Base-by-base conservation (phyloP, 768 basidiomycete species). In the Trametes villosa region DNA sequence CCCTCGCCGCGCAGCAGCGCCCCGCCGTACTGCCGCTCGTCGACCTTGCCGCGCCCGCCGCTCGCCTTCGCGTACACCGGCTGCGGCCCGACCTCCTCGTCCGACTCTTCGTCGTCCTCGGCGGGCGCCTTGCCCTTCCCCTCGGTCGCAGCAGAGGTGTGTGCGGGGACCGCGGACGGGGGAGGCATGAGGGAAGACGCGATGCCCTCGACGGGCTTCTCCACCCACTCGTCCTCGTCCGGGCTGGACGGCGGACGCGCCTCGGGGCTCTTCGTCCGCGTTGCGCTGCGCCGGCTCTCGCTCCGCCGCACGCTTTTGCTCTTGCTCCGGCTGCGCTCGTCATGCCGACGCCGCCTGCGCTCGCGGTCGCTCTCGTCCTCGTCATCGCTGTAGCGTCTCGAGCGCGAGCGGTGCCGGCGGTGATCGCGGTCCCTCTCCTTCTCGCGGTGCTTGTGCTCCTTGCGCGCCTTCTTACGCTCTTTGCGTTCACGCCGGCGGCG, bases 1-100 rank as follows among this genome's bases (percentile, higher is more conserved):
- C 94, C 97, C 81, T 99, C 97, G 53, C 97, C 97, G 5, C 91
- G 91, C 12, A 95, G 83, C 50, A 99, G 80, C 29, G 92, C 90
- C 60, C 95, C 86, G 63, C 94, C 94, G 71, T 94, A 99, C 45
- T 90, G 84, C 24, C 94, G 86, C 68, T 92, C 92, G 76, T 92
- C 91, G 47, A 88, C 69, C 69, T 79, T 84, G 66, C 83, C 71
- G 27, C 53, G 86, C 58, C 77, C 78, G 6, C 76, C 61, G 31
- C 75, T 59, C 29, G 64, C 77, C 26, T 72, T 67, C 60, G 78
- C 82, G 34, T 67, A 36, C 0, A 84, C 68, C n/a, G 94, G 90
- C 65, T 87, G 78, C 4, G 96, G 96, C 0, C 96, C 96, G 31
- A 96, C 71, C 34, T 89, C 91, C 4, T 86, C 85, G 53, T 88